Evolutionary conservation across 768 basidiomycete genomes (phyloP).

Genomic region (Naematelia encephala): DNA sequence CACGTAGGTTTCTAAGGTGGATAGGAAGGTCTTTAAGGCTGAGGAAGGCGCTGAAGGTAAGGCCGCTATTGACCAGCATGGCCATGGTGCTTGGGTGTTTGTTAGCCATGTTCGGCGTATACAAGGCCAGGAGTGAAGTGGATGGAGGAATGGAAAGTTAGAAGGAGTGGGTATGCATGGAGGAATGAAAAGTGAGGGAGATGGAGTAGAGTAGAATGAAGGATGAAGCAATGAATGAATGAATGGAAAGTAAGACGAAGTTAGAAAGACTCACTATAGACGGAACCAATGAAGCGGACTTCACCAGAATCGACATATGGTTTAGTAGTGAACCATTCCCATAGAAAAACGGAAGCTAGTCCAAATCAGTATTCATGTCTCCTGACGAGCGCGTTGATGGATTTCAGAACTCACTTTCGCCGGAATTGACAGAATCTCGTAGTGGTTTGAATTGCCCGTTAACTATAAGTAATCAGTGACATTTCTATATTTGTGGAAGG

Average conservation of each 20-base stretch:
- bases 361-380: neutral
- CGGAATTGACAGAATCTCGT: slow-evolving; percentile 81
- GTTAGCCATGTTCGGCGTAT: slow-evolving; percentile 3
- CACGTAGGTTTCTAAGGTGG: slow-evolving; percentile 64
- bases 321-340: slow-evolving; percentile 68
- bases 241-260: neutral
- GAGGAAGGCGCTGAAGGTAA: slow-evolving; percentile 59
- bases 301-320: slow-evolving; percentile 75
- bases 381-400: too few species aligned
- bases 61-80: slow-evolving; percentile 91
- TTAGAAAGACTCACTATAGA: slow-evolving; percentile 37
- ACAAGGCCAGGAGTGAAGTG: neutral
- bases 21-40: slow-evolving; percentile 62
- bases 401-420: slow-evolving; percentile 57
- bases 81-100: slow-evolving; percentile 84
- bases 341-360: slow-evolving; percentile 34
- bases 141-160: neutral
- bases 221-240: neutral
- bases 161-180: neutral
- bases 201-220: neutral
- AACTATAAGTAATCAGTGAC: slow-evolving; percentile 24
- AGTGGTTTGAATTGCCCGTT: slow-evolving; percentile 55
- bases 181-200: neutral
- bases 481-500: too few species aligned
- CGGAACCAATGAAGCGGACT: slow-evolving; percentile 71